These are phyloP conservation scores for Xylaria longipes DNA, from an alignment of 495 filamentous ascomycete species.

Conservation along the genomic window DNA sequence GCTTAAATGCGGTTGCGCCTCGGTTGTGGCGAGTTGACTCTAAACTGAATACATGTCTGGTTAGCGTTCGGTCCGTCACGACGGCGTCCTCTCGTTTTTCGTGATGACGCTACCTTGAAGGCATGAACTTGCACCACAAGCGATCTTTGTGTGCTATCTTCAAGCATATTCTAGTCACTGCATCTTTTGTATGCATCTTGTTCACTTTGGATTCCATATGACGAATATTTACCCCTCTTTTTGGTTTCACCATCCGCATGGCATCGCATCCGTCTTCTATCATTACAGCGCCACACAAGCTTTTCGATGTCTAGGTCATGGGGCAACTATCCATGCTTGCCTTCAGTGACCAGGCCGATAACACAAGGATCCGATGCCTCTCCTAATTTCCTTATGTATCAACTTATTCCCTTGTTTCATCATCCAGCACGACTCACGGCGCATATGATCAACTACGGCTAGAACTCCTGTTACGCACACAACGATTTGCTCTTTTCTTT, in stretches of 20 bases:
- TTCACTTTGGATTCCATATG: constrained; percentile 6
- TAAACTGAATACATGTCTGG: background rate
- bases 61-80: background rate
- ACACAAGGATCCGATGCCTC: constrained; percentile 1
- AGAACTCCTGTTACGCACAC: constrained; percentile 25
- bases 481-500: constrained; percentile 21
- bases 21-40: constrained; percentile 4
- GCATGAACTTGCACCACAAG: background rate
- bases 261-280: constrained; percentile 15
- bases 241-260: constrained; percentile 16
- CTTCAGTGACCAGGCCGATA: constrained; percentile 1
- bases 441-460: constrained; percentile 31
- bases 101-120: background rate
- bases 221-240: constrained; percentile 1
- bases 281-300: background rate
- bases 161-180: background rate
- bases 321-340: background rate
- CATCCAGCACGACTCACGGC: constrained; percentile 30
- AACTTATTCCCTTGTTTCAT: constrained; percentile 22
- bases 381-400: constrained; percentile 17
- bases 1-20: constrained; percentile 33
- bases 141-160: background rate
- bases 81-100: background rate
- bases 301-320: constrained; percentile 3
- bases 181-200: constrained; percentile 8